phyloP scores from a whole-genome alignment of 2,329 filamentous ascomycete species.

The Fusarium nodosum region DNA sequence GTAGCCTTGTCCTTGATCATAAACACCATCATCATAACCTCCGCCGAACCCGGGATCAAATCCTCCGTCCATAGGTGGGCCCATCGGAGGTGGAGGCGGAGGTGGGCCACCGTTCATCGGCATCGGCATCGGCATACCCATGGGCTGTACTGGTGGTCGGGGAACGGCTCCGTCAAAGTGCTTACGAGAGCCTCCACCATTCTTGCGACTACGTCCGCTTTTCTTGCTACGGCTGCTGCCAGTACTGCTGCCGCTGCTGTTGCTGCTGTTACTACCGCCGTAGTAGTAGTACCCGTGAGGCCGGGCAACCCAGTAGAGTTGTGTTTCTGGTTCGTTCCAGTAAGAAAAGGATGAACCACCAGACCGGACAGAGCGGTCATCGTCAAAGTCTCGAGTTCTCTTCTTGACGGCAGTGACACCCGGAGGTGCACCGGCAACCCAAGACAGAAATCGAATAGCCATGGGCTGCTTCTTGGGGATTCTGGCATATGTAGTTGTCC shows the following conservation, averaged over 20 bases:
- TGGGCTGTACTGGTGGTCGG: slow-evolving; percentile 31
- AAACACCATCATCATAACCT: slow-evolving; percentile 32
- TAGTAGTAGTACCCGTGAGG: slow-evolving; percentile 37
- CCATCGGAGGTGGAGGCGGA: slow-evolving; percentile 39
- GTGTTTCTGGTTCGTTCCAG: slow-evolving; percentile 42
- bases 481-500: slow-evolving; percentile 45
- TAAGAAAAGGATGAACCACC: slow-evolving; percentile 42
- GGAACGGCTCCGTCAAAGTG: slow-evolving; percentile 47
- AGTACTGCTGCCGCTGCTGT: slow-evolving; percentile 35
- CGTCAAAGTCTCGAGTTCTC: slow-evolving; percentile 46
- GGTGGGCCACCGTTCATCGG: slow-evolving; percentile 38
- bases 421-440: slow-evolving; percentile 48
- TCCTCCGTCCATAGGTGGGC: slow-evolving; percentile 39
- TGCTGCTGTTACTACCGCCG: slow-evolving; percentile 31
- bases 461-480: slow-evolving; percentile 47
- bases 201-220: slow-evolving; percentile 41
- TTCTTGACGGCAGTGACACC: slow-evolving; percentile 48
- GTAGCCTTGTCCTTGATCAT: slow-evolving; percentile 26
- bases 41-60: slow-evolving; percentile 24
- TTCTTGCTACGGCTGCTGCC: slow-evolving; percentile 38
- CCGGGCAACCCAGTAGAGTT: slow-evolving; percentile 46
- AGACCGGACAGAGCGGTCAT: slow-evolving; percentile 46
- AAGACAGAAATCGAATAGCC: slow-evolving; percentile 48
- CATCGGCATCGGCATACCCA: slow-evolving; percentile 26
- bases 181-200: slow-evolving; percentile 38